Conservation (phyloP, 345 rosid species). For the Eutrema japonicum region DNA sequence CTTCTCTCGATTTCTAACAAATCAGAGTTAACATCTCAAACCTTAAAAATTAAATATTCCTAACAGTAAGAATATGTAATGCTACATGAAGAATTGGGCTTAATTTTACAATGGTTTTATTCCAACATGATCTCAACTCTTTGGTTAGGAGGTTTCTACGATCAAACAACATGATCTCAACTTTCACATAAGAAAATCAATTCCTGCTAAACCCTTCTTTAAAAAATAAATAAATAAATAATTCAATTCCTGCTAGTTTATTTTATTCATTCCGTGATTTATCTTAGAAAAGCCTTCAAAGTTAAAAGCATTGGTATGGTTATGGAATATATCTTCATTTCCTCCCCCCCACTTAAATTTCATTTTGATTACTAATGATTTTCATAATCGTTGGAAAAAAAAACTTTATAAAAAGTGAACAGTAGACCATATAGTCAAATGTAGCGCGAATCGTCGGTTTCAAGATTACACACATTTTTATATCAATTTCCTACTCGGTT, state of each 20-base stretch:
- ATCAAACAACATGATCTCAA: background rate
- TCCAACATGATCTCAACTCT: slow-evolving; percentile 13
- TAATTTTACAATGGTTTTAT: background rate
- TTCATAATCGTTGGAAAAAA: background rate
- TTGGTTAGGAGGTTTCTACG: slow-evolving; percentile 30
- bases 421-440: slow-evolving; percentile 36
- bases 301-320: background rate
- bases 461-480: slow-evolving; percentile 22
- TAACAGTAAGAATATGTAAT: background rate
- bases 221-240: background rate
- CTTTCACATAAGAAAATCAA: slow-evolving; percentile 15
- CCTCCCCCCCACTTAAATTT: background rate
- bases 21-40: background rate
- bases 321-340: slow-evolving; percentile 13
- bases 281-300: background rate
- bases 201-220: background rate
- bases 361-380: background rate
- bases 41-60: background rate
- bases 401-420: background rate
- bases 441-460: slow-evolving; percentile 35
- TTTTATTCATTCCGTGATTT: background rate
- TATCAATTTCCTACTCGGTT: background rate
- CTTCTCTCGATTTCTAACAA: background rate
- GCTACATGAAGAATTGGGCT: background rate
- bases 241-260: background rate